Conservation (phyloP, 306 rosid species). For the Fragaria ananassa region DNA sequence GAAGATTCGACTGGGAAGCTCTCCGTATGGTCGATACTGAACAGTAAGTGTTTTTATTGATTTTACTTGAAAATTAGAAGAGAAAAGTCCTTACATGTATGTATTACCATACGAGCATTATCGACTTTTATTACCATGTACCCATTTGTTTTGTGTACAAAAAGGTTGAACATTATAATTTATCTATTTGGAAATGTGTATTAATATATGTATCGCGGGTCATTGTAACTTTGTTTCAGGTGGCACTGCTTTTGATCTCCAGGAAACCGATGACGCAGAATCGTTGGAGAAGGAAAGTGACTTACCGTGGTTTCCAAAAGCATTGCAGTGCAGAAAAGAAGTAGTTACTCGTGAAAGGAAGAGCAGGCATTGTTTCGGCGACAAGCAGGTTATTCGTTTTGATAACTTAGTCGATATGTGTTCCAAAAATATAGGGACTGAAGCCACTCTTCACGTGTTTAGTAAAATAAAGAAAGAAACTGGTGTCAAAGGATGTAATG, state of each 20-base stretch:
- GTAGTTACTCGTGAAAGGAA: slow-evolving; percentile 51
- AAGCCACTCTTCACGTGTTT: slow-evolving; percentile 43
- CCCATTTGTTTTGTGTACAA: not conserved
- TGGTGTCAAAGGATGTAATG: slow-evolving; percentile 51
- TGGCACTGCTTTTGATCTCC: slow-evolving; percentile 23
- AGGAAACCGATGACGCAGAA: slow-evolving; percentile 26
- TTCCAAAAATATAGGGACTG: slow-evolving; percentile 54
- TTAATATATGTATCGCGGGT: not conserved
- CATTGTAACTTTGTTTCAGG: slow-evolving; percentile 33
- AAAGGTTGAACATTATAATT: not conserved
- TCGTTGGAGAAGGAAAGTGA: slow-evolving; percentile 28
- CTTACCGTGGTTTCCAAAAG: slow-evolving; percentile 40
- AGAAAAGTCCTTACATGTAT: not conserved
- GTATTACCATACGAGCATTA: no score
- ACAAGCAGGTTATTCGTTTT: slow-evolving; percentile 42
- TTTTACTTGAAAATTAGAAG: slow-evolving; percentile 19
- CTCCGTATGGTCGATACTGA: slow-evolving; percentile 43
- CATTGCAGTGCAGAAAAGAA: slow-evolving; percentile 1
- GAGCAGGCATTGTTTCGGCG: slow-evolving; percentile 40
- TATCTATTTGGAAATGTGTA: not conserved
- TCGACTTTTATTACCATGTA: not conserved
- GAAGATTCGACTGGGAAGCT: slow-evolving; percentile 36
- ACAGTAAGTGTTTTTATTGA: slow-evolving; percentile 46
- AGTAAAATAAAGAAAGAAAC: slow-evolving; percentile 56
- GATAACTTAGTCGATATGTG: slow-evolving; percentile 33